phyloP scores from a whole-genome alignment of 176 grass and related monocot genomes.

The Raddia guianensis region DNA sequence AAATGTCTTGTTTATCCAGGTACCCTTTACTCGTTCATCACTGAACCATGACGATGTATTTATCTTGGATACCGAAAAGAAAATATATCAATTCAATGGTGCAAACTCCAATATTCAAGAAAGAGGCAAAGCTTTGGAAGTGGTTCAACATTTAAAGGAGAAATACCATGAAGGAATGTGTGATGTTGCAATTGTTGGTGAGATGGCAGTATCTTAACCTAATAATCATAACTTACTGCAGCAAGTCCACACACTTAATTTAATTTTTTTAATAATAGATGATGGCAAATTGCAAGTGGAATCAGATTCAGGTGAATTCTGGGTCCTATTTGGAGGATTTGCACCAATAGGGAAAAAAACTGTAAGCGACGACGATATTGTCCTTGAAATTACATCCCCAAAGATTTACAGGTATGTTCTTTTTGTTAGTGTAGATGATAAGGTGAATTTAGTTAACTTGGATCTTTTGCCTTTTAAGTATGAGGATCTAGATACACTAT shows the following conservation, averaged over 20 bases:
- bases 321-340: slow-evolving; percentile 95
- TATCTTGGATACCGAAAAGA: slow-evolving; percentile 84
- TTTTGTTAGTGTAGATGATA: background rate
- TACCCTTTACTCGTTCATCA: slow-evolving; percentile 90
- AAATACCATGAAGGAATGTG: slow-evolving; percentile 86
- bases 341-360: slow-evolving; percentile 88
- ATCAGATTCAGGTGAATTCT: slow-evolving; percentile 97
- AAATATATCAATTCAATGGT: slow-evolving; percentile 98
- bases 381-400: slow-evolving; percentile 69
- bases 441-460: background rate
- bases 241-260: slow-evolving; percentile 20
- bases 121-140: slow-evolving; percentile 94
- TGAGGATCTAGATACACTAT: background rate
- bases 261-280: slow-evolving; percentile 53
- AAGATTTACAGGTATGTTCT: slow-evolving; percentile 75
- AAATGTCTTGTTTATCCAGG: slow-evolving; percentile 56
- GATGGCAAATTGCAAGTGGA: slow-evolving; percentile 91
- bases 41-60: slow-evolving; percentile 98
- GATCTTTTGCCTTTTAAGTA: background rate
- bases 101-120: slow-evolving; percentile 99
- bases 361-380: slow-evolving; percentile 67
- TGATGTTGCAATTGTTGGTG: slow-evolving; percentile 92
- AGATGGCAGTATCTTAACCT: slow-evolving; percentile 21
- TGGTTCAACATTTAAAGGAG: slow-evolving; percentile 93
- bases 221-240: slow-evolving; percentile 3